Evolutionary conservation across 2,329 filamentous ascomycete species (phyloP), one percentile per base, ranked within the genome.

Genomic region (Fusarium denticulatum): DNA sequence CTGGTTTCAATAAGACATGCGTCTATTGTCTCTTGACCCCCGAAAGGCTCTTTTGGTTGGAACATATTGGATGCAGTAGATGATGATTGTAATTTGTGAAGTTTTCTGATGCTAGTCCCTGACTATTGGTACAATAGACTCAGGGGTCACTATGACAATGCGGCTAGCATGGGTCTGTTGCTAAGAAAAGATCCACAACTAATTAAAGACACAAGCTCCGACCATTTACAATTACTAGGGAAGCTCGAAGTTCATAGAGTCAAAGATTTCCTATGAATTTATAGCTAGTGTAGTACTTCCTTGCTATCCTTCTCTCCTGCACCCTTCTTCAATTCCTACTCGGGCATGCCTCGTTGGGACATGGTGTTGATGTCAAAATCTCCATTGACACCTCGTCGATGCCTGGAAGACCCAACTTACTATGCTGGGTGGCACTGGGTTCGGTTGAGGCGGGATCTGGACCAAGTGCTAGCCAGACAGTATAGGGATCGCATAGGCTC

Each of bases 341-440:
- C 18, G 32, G n/a, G 32, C 32, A 52, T 20, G 3, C 10, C 1
- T 11, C 13, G 18, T 12, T 36, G 6, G 49, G 49, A 26, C 49
- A 52, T 36, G 32, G 7, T 7, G 9, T 20, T 11, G 13, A 11
- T 22, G n/a, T 2, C 0, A 52, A 52, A 7, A 52, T 8, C 0
- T 11, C 32, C 9, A 26, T 15, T 36, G 9, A 4, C 13, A 36
- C 3, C 1, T 52, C n/a, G 4, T 52, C 22, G 4, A 52, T 49
- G 11, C n/a, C 28, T 49, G 30, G 16, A 20, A 24, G 22, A 15
- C 32, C 18, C 5, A 5, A 4, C 9, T 36, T 13, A 12, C 3
- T 7, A 36, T 52, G 49, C 5, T 18, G 0, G 32, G 16, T 6
- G n/a, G 12, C 3, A 52, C 18, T 26, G 22, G 12, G 49, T 34